Evolutionary conservation across 2,329 filamentous ascomycete genomes (phyloP).

Genomic region (Colletotrichum paranaense): DNA sequence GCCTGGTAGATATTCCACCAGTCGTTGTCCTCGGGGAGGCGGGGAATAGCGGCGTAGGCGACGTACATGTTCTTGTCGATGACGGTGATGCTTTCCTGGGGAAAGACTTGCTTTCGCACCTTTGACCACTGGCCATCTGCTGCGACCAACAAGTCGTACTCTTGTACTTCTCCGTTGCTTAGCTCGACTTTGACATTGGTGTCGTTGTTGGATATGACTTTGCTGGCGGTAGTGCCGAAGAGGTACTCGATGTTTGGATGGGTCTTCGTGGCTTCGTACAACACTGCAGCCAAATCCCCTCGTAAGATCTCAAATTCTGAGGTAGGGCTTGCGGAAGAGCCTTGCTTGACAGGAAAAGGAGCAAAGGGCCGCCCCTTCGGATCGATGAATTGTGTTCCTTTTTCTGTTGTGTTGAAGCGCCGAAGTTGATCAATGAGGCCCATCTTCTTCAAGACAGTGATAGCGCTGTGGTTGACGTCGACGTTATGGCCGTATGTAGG

Average conservation of each 20-base stretch:
- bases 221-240: slow-evolving; percentile 38
- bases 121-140: slow-evolving; percentile 66
- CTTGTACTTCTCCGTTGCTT: slow-evolving; percentile 51
- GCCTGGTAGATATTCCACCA: slow-evolving; percentile 27
- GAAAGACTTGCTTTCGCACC: slow-evolving; percentile 54
- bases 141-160: slow-evolving; percentile 64
- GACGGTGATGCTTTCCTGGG: slow-evolving; percentile 36
- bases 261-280: slow-evolving; percentile 51
- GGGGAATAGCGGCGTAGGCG: slow-evolving; percentile 48
- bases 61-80: slow-evolving; percentile 40
- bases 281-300: slow-evolving; percentile 61
- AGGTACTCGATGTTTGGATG: slow-evolving; percentile 41
- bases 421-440: slow-evolving; percentile 51
- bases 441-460: slow-evolving; percentile 40
- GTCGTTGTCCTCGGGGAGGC: slow-evolving; percentile 34
- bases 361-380: slow-evolving; percentile 48
- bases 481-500: slow-evolving; percentile 7
- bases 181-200: slow-evolving; percentile 51
- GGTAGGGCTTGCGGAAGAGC: slow-evolving; percentile 55
- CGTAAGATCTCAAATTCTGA: slow-evolving; percentile 71
- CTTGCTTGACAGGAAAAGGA: slow-evolving; percentile 51
- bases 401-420: slow-evolving; percentile 55
- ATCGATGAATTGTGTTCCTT: slow-evolving; percentile 60
- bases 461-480: slow-evolving; percentile 38
- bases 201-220: slow-evolving; percentile 38